Base-by-base conservation (phyloP, 139 green algal genomes). In the Choricystis sp. region DNA sequence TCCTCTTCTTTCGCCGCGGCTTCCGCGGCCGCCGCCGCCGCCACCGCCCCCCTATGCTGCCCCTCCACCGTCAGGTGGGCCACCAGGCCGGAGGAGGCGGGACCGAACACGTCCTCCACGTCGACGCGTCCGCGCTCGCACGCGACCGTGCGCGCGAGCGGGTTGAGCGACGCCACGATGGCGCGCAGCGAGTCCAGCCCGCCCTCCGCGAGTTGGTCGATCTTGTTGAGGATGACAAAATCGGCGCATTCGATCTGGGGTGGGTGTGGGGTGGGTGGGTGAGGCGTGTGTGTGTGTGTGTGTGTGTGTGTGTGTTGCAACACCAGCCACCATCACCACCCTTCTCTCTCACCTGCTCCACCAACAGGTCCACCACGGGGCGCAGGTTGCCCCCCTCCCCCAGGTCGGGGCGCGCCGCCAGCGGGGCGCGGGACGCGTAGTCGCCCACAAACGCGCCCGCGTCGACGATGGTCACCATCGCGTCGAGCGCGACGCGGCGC, bases 181-280 rank as follows among this genome's bases (percentile, higher is more conserved):
- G 73, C 79, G 0, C 61, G 28, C 52, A 96, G 73, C 25, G 64
- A 63, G 0, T 74, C 60, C 72, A 88, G 58, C 61, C 84, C 74
- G 2, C 29, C 66, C 14, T 26, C 57, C 26, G 65, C 56, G 55
- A 90, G 65, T 71, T 81, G 65, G 65, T 90, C 83, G 4, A 64
- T 81, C 83, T 96, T 96, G 80, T 96, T 96, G 22, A 94, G 70
- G n/a, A 96, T 66, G 20, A 96, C 70, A 30, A 86, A 89, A 76
- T 96, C 89, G 4, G 88, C 83, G 49, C 79, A 85, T 70, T 87
- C 80, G 16, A 74, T 58, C 63, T 67, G 63, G n/a, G n/a, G 19
- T 49, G 49, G n/a, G n/a, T n/a, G n/a, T n/a, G n/a, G n/a, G n/a
- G n/a, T n/a, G n/a, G n/a, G n/a, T n/a, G n/a, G n/a, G n/a, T n/a